phyloP scores from a whole-genome alignment of 2,329 filamentous ascomycete genomes.

The Hypoxylon sp. region DNA sequence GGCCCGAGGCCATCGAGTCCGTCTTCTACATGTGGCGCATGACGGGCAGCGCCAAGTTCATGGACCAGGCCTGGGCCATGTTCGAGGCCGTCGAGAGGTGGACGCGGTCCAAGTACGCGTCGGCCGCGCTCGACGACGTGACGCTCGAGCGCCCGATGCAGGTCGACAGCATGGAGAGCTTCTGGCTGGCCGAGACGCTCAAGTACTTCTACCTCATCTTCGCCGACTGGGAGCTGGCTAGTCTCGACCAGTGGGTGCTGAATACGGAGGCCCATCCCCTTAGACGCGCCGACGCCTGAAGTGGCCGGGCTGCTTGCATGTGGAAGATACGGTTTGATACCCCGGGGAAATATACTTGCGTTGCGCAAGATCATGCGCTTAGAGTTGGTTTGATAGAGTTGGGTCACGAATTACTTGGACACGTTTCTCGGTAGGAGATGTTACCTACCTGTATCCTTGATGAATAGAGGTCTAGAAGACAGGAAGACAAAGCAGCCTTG shows the following conservation, averaged over 20 bases:
- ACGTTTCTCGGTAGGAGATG: too few species aligned
- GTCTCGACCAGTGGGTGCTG: constrained; percentile 68
- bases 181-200: constrained; percentile 74
- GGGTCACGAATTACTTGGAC: not conserved
- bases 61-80: constrained; percentile 77
- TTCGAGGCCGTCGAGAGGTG: constrained; percentile 68
- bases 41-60: constrained; percentile 71
- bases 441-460: too few species aligned
- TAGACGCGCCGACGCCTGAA: constrained; percentile 45
- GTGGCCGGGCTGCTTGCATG: not conserved
- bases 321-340: constrained; percentile 14
- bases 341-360: constrained; percentile 8
- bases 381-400: not conserved
- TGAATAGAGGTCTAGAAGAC: too few species aligned
- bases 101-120: constrained; percentile 68
- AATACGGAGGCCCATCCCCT: constrained; percentile 65
- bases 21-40: constrained; percentile 81
- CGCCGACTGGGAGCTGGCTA: constrained; percentile 64
- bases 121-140: constrained; percentile 73
- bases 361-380: not conserved
- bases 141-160: constrained; percentile 47
- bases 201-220: constrained; percentile 74
- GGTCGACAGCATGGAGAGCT: constrained; percentile 72
- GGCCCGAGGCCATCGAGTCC: constrained; percentile 82
- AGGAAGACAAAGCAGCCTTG: too few species aligned